Evolutionary conservation across 495 filamentous ascomycete species (phyloP), one percentile per base, ranked within the genome.

Genomic region (Neurospora sp.): DNA sequence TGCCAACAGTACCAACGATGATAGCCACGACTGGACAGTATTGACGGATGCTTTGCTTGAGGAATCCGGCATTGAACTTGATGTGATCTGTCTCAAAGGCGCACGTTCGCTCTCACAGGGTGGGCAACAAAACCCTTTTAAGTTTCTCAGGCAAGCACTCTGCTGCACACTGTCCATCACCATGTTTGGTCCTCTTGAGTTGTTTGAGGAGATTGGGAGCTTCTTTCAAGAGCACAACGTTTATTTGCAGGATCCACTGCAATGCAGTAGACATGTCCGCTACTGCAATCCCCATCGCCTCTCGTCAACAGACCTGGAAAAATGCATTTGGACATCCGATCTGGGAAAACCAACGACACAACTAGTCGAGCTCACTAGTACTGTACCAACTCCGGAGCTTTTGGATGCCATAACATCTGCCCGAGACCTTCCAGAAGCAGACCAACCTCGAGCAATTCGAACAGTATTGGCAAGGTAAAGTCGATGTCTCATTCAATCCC

Each of bases 231-330:
- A 78, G 2, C 76, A 79, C 44, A 76, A 78, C 0, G 69, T 81
- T 4, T 84, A 81, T 72, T 71, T 87, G 18, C 85, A 86, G 73
- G 81, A 85, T 70, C 85, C 85, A 7, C 18, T 41, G 2, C 54
- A 48, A 8, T 83, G 82, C 66, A 35, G 79, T 37, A 44, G 69
- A 16, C 76, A 86, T 37, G 78, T 81, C 3, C 76, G 40, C 38
- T 86, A 86, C 73, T 80, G 76, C 39, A 86, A 86, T 74, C 85
- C 85, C 5, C 85, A 86, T 35, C 73, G 79, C 18, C 77, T 86
- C 5, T 82, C 84, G 2, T 72, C 76, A 48, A 31, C 31, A 1
- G 73, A 83, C 70, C 35, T 73, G 1, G 42, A 78, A n/a, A 70
- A 72, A 7, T 73, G 66, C 41, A 38, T 48, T 31, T 11, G 40